Evolutionary conservation across 108 stramenopile species (phyloP).

Genomic region (Craspedostauros australis): DNA sequence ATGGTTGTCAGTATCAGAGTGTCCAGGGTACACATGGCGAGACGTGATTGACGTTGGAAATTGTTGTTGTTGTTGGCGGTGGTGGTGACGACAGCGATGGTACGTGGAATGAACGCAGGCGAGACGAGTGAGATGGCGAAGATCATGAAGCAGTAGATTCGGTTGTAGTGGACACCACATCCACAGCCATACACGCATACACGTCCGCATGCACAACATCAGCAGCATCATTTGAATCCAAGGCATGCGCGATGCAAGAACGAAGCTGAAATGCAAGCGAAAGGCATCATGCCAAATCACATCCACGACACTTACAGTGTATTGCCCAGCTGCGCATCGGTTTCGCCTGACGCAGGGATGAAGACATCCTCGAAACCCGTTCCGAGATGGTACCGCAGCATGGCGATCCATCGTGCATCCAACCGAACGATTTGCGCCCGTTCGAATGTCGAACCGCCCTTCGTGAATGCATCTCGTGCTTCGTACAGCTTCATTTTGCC

Average conservation of each 20-base stretch:
- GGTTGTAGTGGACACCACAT: too few relatives aligned
- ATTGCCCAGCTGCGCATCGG: conserved; percentile 31
- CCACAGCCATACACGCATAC: too few relatives aligned
- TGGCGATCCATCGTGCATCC: conserved; percentile 33
- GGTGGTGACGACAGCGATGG: background rate
- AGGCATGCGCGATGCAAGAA: too few relatives aligned
- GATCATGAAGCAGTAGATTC: too few relatives aligned
- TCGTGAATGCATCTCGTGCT: conserved; percentile 15
- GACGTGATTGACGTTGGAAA: too few relatives aligned
- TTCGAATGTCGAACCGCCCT: conserved; percentile 23
- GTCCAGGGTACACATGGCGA: too few relatives aligned
- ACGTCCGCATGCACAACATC: too few relatives aligned
- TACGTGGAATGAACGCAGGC: background rate
- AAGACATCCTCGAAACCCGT: conserved; percentile 31
- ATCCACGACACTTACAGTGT: conserved; percentile 5
- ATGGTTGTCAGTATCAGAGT: background rate
- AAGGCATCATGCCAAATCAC: background rate
- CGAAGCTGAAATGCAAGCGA: too few relatives aligned
- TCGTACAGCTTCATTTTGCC: conserved; percentile 28
- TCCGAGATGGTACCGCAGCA: conserved; percentile 29
- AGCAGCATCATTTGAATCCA: too few relatives aligned
- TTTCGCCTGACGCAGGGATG: conserved; percentile 26
- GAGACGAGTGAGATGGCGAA: background rate
- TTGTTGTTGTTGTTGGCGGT: too few relatives aligned
- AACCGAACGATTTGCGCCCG: conserved; percentile 28